Evolutionary conservation across 495 filamentous ascomycete species (phyloP).

Genomic region (Talaromyces stipitatus): DNA sequence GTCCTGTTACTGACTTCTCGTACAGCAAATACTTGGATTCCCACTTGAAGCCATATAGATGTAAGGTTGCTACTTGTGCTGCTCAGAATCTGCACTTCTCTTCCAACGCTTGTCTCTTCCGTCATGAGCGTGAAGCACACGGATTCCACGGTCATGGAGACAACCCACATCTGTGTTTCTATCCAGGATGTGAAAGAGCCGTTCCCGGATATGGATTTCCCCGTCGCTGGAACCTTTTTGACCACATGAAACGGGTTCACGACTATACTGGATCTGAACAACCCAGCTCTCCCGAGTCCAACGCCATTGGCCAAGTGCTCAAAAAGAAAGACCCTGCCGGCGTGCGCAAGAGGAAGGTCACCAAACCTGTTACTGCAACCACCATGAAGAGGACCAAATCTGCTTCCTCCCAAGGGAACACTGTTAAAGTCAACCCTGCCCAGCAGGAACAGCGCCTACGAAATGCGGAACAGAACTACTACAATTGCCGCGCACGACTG

Average conservation of each 20-base stretch:
- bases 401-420: constrained; percentile 29
- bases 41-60: constrained; percentile 87
- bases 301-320: constrained; percentile 17
- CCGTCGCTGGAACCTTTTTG: constrained; percentile 84
- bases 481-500: constrained; percentile 34
- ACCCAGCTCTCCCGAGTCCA: constrained; percentile 37
- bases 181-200: constrained; percentile 75
- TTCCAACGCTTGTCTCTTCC: constrained; percentile 88
- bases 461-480: constrained; percentile 37
- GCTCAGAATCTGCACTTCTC: constrained; percentile 68
- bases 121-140: constrained; percentile 90
- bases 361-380: constrained; percentile 25
- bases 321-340: constrained; percentile 36
- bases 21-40: constrained; percentile 90
- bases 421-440: constrained; percentile 26
- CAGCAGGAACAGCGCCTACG: constrained; percentile 38
- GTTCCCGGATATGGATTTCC: constrained; percentile 78
- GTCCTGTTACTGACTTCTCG: constrained; percentile 25
- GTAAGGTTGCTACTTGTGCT: constrained; percentile 71
- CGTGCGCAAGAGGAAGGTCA: constrained; percentile 33
- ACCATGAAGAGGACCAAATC: constrained; percentile 43
- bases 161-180: constrained; percentile 80
- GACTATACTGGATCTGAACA: constrained; percentile 55
- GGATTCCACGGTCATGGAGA: constrained; percentile 91
- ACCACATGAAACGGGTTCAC: constrained; percentile 93